phyloP scores from a whole-genome alignment of 306 rosid genomes.

The Pyrus bretschneideri region DNA sequence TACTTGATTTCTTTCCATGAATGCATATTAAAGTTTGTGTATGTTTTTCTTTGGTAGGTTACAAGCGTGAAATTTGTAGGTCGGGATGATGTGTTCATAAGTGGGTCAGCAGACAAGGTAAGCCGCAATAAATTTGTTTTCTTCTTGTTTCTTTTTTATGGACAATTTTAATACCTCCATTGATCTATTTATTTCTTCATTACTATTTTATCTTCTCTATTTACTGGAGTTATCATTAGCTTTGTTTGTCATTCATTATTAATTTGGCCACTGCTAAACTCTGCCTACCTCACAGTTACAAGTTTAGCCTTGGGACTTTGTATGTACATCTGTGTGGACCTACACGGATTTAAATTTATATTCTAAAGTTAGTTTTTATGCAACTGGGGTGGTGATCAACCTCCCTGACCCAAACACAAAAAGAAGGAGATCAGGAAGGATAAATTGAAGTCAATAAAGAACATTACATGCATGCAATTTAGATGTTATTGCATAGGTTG shows the following conservation, averaged over 20 bases:
- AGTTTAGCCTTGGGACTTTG: background rate
- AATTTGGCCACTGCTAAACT: background rate
- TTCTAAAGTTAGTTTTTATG: background rate
- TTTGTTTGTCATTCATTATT: background rate
- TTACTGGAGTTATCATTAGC: background rate
- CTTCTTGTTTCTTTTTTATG: background rate
- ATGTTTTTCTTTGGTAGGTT: constrained; percentile 42
- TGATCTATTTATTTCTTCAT: background rate
- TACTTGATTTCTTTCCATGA: background rate
- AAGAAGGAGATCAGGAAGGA: background rate
- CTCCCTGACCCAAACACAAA: background rate
- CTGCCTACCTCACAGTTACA: background rate
- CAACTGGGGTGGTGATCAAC: background rate
- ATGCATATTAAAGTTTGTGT: constrained; percentile 14
- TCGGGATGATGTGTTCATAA: constrained; percentile 62
- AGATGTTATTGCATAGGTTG: background rate
- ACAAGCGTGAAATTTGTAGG: constrained; percentile 81
- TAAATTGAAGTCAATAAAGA: background rate
- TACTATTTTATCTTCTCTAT: background rate
- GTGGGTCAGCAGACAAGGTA: constrained; percentile 93
- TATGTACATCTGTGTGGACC: background rate
- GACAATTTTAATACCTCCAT: background rate
- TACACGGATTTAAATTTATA: background rate
- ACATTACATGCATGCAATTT: background rate
- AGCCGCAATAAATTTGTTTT: background rate